These are phyloP conservation scores for Mycena vitilis DNA, from an alignment of 768 basidiomycete genomes.

Conservation along the genomic window DNA sequence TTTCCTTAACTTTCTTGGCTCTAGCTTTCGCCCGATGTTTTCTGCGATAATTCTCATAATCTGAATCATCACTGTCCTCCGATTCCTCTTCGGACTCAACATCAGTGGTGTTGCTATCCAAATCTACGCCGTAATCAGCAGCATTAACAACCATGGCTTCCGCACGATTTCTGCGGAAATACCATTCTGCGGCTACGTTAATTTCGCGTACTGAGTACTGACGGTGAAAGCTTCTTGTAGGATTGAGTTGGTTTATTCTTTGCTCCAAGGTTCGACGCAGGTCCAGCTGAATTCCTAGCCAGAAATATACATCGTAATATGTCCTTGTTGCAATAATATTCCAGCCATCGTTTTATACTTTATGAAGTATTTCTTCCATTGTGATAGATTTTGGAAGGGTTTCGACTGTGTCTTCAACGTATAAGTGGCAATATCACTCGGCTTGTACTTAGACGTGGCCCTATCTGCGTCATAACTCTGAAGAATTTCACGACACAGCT, in stretches of 20 bases:
- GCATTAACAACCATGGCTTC: constrained; percentile 19
- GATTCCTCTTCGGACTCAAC: constrained; percentile 7
- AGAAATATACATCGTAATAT: constrained; percentile 20
- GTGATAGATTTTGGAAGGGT: constrained; percentile 2
- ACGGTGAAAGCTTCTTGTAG: background rate
- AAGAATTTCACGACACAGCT: constrained; percentile 16
- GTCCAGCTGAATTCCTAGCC: constrained; percentile 13
- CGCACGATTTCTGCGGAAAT: constrained; percentile 8
- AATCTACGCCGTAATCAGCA: background rate
- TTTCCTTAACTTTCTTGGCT: constrained; percentile 5
- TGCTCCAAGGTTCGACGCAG: background rate
- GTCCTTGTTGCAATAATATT: background rate
- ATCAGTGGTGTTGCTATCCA: constrained; percentile 1
- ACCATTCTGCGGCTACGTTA: constrained; percentile 10
- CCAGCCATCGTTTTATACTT: constrained; percentile 27
- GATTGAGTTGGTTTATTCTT: background rate
- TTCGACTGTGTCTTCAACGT: background rate
- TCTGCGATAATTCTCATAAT: constrained; percentile 16
- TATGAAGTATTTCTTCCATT: constrained; percentile 23
- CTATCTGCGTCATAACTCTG: constrained; percentile 21
- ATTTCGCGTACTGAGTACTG: constrained; percentile 9
- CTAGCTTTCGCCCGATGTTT: background rate
- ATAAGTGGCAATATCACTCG: background rate
- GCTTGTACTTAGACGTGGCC: constrained; percentile 1
- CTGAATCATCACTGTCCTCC: background rate